These are phyloP conservation scores for Elsinoe necatrix DNA, from an alignment of 2,329 filamentous ascomycete species.

Conservation along the genomic window DNA sequence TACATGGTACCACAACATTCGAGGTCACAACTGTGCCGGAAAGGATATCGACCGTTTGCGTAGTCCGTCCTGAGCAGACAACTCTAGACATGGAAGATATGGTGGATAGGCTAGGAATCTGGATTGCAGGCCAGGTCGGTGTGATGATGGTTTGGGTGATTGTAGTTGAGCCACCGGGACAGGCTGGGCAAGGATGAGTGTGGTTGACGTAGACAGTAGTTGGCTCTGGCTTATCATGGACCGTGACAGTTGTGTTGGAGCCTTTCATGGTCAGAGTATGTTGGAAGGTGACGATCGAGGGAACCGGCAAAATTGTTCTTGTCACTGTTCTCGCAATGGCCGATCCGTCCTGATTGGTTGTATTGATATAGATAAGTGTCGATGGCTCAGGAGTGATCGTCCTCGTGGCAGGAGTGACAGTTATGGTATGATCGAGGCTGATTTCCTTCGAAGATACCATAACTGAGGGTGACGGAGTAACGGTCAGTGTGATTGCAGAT, in stretches of 20 bases:
- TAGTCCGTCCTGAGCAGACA: neutral
- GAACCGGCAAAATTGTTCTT: neutral
- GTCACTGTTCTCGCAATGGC: neutral
- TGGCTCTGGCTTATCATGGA: neutral
- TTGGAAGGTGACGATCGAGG: neutral
- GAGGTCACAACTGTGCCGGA: neutral
- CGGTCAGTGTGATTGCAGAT: neutral
- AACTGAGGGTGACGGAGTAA: neutral
- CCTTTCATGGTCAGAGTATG: neutral
- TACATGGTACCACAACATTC: neutral
- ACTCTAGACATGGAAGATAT: neutral
- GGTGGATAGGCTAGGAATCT: neutral
- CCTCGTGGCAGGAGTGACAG: neutral
- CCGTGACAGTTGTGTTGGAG: neutral
- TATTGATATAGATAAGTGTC: neutral
- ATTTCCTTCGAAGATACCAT: neutral
- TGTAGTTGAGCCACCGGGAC: neutral
- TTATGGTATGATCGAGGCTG: slow-evolving; percentile 1
- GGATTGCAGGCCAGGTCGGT: neutral
- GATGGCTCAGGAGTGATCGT: neutral
- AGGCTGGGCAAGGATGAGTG: slow-evolving; percentile 4
- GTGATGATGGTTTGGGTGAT: neutral
- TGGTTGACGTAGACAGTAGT: slow-evolving; percentile 11
- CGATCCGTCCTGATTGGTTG: neutral
- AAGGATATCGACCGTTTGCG: neutral